Evolutionary conservation across 2,329 filamentous ascomycete genomes (phyloP).

Genomic region (Geoglossum cookeanum): DNA sequence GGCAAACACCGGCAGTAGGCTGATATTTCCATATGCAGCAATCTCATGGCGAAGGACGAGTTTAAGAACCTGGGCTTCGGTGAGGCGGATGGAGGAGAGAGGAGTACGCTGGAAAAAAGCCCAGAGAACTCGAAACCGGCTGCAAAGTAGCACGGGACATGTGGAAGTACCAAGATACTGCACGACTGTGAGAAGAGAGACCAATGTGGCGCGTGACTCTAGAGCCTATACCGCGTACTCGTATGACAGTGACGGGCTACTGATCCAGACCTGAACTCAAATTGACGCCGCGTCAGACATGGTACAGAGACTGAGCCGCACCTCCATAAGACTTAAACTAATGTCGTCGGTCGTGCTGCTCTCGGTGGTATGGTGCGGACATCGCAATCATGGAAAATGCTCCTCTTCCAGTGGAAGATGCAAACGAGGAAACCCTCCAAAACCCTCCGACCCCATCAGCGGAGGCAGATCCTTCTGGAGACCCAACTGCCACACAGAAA

Average conservation of each 20-base stretch:
- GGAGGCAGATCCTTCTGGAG: background rate
- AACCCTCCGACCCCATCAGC: background rate
- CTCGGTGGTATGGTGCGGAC: background rate
- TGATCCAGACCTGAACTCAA: background rate
- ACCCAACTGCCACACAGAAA: background rate
- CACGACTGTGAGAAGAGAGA: background rate
- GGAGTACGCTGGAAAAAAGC: background rate
- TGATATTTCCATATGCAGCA: slow-evolving; percentile 30
- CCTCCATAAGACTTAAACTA: background rate
- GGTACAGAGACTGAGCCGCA: background rate
- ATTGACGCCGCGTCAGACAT: background rate
- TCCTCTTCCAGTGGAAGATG: background rate
- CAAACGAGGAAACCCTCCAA: background rate
- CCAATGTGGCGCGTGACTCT: background rate
- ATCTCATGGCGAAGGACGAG: slow-evolving; percentile 89
- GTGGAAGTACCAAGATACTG: background rate
- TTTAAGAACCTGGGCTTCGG: slow-evolving; percentile 83
- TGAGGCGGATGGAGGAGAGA: slow-evolving; percentile 18
- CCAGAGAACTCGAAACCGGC: slow-evolving; percentile 5
- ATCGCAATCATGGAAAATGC: background rate
- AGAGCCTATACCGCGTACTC: background rate
- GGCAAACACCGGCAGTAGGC: background rate
- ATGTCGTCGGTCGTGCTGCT: background rate
- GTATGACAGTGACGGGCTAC: background rate
- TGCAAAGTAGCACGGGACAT: slow-evolving; percentile 14